Conservation (phyloP, 306 rosid genomes). For the Gynostemma pentaphyllum region DNA sequence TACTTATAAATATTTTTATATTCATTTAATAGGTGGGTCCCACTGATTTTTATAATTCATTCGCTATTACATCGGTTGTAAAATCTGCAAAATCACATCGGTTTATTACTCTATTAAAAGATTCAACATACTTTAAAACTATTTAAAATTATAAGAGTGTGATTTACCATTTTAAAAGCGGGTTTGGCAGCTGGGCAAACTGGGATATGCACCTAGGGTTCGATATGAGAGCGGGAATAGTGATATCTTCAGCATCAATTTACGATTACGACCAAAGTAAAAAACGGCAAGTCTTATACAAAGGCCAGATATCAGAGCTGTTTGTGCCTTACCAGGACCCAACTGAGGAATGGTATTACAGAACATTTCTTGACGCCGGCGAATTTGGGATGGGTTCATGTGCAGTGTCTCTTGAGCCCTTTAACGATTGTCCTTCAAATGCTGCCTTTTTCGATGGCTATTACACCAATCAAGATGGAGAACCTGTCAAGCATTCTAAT, state of each 20-base stretch:
- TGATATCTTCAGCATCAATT: constrained; percentile 49
- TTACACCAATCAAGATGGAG: constrained; percentile 24
- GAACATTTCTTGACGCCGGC: constrained; percentile 37
- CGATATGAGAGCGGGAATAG: constrained; percentile 38
- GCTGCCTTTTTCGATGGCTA: constrained; percentile 44
- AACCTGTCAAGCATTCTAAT: constrained; percentile 30
- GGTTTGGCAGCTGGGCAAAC: constrained; percentile 58
- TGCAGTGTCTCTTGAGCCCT: constrained; percentile 29
- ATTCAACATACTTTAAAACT: too few relatives aligned
- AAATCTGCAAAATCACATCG: too few relatives aligned
- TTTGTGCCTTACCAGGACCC: constrained; percentile 65
- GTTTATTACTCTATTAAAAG: too few relatives aligned
- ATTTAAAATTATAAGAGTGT: too few relatives aligned
- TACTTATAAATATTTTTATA: too few relatives aligned
- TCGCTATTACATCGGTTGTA: too few relatives aligned
- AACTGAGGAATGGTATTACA: constrained; percentile 43
- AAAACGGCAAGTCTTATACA: constrained; percentile 38
- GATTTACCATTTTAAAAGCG: too few relatives aligned
- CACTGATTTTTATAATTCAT: too few relatives aligned
- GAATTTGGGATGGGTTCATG: constrained; percentile 52
- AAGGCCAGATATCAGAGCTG: constrained; percentile 40
- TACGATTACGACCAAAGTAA: constrained; percentile 30
- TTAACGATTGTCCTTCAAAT: constrained; percentile 42
- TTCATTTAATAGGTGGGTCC: too few relatives aligned
- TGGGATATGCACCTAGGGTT: constrained; percentile 34